Base-by-base conservation (phyloP, 1,284 basidiomycete genomes). In the Hypsizygus ulmarius region DNA sequence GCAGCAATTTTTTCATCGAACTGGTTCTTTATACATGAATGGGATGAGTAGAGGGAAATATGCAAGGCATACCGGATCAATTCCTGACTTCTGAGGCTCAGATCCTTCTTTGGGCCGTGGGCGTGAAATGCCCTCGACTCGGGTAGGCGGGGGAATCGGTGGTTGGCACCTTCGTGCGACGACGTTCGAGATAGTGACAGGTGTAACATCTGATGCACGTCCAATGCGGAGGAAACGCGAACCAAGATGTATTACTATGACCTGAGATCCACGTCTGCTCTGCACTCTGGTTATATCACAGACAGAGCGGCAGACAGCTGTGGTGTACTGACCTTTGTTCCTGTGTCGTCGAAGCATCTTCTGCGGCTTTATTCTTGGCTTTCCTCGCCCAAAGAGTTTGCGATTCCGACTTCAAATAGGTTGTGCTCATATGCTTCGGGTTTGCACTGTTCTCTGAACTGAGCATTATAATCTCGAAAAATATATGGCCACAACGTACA, bases 181-280 rank as follows among this genome's bases (percentile, higher is more conserved):
- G 19, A 92, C 87, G 62, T 81, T 85, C 2, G 90, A 87, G 14
- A 96, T 69, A 7, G 79, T 66, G 18, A 84, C 62, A 8, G 93
- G 94, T 29, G 77, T 83, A 21, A 90, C 81, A 61, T 97, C 94
- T n/a, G 86, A 90, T 0, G 95, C 93, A 59, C 83, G 81, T 19
- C 97, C 97, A 39, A 99, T 83, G 21, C 93, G 84, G 29, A 97
- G 71, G 60, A 75, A 87, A 21, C 90, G 79, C 1, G 94, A 95
- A 18, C 97, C 97, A 1, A 92, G 93, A 61, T 99, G 97, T 47
- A 99, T 90, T 32, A 99, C 87, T 49, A 99, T 70, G 40, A 87
- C 81, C 49, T 87, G 82, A 1, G 84, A 83, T 32, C 87, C 87
- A 39, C 86, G 80, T 60, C 85, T 79, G 45, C 63, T 64, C 70